Evolutionary conservation across 768 basidiomycete genomes (phyloP).

Genomic region (Amanita phalloides): DNA sequence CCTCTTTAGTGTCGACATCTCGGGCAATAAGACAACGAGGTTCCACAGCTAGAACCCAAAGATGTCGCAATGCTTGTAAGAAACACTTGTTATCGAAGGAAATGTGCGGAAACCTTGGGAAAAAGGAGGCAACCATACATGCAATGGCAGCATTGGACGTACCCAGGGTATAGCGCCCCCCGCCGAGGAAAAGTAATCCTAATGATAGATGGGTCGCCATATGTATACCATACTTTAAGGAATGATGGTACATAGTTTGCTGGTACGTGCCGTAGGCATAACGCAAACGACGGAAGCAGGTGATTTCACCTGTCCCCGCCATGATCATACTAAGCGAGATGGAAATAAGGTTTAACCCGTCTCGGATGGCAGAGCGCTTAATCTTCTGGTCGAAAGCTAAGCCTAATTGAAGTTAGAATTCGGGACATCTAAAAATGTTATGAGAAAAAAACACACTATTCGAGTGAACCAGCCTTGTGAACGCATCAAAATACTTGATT

Average conservation of each 20-base stretch:
- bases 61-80: constrained; percentile 85
- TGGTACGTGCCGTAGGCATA: constrained; percentile 85
- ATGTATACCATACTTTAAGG: constrained; percentile 80
- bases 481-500: constrained; percentile 71
- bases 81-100: constrained; percentile 86
- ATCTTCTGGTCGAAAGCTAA: constrained; percentile 82
- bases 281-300: constrained; percentile 76
- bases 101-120: constrained; percentile 72
- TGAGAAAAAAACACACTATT: constrained; percentile 38
- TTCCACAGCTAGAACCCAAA: constrained; percentile 95
- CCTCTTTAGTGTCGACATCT: constrained; percentile 86
- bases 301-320: constrained; percentile 95
- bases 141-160: constrained; percentile 90
- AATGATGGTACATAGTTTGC: constrained; percentile 46
- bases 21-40: constrained; percentile 86
- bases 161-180: constrained; percentile 86
- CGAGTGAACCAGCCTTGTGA: constrained; percentile 59
- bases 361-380: constrained; percentile 76
- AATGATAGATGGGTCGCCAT: constrained; percentile 85
- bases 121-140: constrained; percentile 82
- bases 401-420: constrained; percentile 26
- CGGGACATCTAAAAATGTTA: constrained; percentile 2
- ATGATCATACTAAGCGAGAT: constrained; percentile 87
- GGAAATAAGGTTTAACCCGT: constrained; percentile 81
- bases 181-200: constrained; percentile 88